Percentiles rank a stretch among this genome's conserved stretches.
These are phyloP conservation scores for Linnemannia zychae DNA, from an alignment of 192 early-diverging fungal genomes.

Conservation along the genomic window DNA sequence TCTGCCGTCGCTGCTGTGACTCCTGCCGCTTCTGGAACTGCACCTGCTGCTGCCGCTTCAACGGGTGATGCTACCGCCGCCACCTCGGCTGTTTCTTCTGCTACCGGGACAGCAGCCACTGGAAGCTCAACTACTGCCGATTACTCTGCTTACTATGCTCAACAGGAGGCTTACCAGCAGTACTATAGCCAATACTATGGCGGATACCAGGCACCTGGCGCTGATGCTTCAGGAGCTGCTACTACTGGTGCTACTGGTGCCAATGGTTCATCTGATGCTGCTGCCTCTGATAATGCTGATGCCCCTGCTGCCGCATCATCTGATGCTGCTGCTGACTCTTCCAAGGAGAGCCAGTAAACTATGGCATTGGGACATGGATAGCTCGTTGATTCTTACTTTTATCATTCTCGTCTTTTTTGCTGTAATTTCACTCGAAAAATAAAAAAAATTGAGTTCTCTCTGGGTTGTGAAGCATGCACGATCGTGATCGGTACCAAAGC, in stretches of 20 bases:
- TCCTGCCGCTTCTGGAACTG: neutral
- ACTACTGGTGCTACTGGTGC: neutral
- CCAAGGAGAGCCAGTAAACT: neutral
- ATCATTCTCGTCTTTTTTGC: slow-evolving; percentile 6
- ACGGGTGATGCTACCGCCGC: slow-evolving; percentile 2
- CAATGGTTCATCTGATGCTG: neutral
- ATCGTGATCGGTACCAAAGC: neutral
- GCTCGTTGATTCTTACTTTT: neutral
- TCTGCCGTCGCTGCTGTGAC: slow-evolving; percentile 18
- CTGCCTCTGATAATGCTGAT: slow-evolving; percentile 8
- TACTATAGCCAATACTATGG: slow-evolving; percentile 64
- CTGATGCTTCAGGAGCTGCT: neutral
- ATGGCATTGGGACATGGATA: neutral
- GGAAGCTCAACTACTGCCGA: slow-evolving; percentile 29
- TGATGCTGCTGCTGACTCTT: slow-evolving; percentile 3
- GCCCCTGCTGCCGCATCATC: neutral
- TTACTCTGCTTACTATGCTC: slow-evolving; percentile 61
- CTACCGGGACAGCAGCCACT: slow-evolving; percentile 14
- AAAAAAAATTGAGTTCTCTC: neutral
- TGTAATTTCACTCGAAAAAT: neutral
- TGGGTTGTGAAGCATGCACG: neutral
- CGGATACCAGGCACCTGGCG: slow-evolving; percentile 33
- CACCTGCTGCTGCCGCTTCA: neutral
- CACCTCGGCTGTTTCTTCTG: slow-evolving; percentile 8
- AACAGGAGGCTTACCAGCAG: slow-evolving; percentile 59